A percentile compares a stretch with the other conserved stretches of the same genome.
These are phyloP conservation scores for Hapsidospora chrysogenum DNA, from an alignment of 495 filamentous ascomycete genomes.

Conservation along the genomic window DNA sequence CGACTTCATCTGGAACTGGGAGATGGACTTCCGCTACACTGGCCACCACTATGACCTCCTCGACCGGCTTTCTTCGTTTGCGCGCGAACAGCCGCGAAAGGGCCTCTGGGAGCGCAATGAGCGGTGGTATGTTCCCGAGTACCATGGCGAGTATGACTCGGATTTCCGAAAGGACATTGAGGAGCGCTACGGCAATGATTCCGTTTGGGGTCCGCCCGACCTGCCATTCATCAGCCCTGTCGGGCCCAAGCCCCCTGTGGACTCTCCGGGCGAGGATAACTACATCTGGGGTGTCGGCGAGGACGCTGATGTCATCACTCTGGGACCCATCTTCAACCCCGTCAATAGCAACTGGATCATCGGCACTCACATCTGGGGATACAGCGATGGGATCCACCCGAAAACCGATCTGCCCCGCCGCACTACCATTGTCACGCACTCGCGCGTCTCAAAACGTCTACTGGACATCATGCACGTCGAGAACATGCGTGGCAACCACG, in stretches of 20 bases:
- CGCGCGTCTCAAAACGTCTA: slow-evolving; percentile 43
- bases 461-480: slow-evolving; percentile 49
- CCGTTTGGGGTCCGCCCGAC: slow-evolving; percentile 46
- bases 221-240: slow-evolving; percentile 35
- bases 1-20: slow-evolving; percentile 63
- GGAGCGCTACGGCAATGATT: slow-evolving; percentile 20
- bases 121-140: slow-evolving; percentile 49
- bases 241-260: slow-evolving; percentile 41
- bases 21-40: slow-evolving; percentile 54
- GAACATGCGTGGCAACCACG: slow-evolving; percentile 39
- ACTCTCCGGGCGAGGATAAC: slow-evolving; percentile 35
- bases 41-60: slow-evolving; percentile 58
- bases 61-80: slow-evolving; percentile 40
- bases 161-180: slow-evolving; percentile 35
- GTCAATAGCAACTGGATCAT: slow-evolving; percentile 46
- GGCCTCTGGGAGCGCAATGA: slow-evolving; percentile 61
- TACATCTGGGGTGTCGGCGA: slow-evolving; percentile 61
- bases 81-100: slow-evolving; percentile 43
- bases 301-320: slow-evolving; percentile 58
- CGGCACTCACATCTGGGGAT: slow-evolving; percentile 44
- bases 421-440: slow-evolving; percentile 48
- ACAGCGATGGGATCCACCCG: slow-evolving; percentile 27
- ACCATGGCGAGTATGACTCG: slow-evolving; percentile 41
- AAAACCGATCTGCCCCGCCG: slow-evolving; percentile 41
- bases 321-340: slow-evolving; percentile 54